These are phyloP conservation scores for Ceratocystis albifundus DNA, from an alignment of 2,329 filamentous ascomycete species.

Conservation along the genomic window DNA sequence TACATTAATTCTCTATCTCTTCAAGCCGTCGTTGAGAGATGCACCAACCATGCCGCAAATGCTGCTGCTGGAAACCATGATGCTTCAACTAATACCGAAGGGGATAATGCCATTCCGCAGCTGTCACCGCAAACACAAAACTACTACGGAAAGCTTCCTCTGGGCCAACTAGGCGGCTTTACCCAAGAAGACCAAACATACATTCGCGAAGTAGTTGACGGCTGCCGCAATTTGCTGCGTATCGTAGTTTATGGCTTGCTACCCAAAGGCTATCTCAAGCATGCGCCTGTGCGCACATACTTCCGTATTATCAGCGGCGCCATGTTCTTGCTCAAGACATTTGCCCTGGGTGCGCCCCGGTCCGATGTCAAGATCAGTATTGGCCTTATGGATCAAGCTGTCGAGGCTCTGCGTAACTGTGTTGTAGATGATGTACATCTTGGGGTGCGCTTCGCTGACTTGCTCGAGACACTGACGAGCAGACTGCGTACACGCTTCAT, in stretches of 20 bases:
- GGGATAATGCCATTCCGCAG: conserved; percentile 30
- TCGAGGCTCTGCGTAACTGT: conserved; percentile 61
- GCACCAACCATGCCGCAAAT: conserved; percentile 59
- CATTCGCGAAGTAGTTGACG: conserved; percentile 64
- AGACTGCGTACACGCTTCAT: conserved; percentile 64
- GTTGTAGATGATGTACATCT: conserved; percentile 79
- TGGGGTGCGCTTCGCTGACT: conserved; percentile 70
- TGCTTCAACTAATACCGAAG: conserved; percentile 31
- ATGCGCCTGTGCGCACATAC: conserved; percentile 72
- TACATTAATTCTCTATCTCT: conserved; percentile 91
- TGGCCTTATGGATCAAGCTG: conserved; percentile 60
- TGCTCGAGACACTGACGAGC: conserved; percentile 67
- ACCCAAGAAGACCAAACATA: conserved; percentile 58
- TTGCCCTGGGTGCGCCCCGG: conserved; percentile 67
- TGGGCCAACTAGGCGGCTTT: conserved; percentile 53
- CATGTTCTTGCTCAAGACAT: conserved; percentile 76
- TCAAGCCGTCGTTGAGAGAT: conserved; percentile 89
- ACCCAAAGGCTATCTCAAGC: conserved; percentile 64
- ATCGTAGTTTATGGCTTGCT: conserved; percentile 67
- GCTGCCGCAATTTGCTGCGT: conserved; percentile 62
- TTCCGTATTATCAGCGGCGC: conserved; percentile 77
- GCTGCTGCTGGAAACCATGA: conserved; percentile 27
- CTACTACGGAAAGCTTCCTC: conserved; percentile 52
- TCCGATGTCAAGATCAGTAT: conserved; percentile 67
- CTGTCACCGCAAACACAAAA: conserved; percentile 54